Evolutionary conservation across 108 stramenopile species (phyloP), one percentile per base, ranked within the genome.

Genomic region (Epipyxis sp.): DNA sequence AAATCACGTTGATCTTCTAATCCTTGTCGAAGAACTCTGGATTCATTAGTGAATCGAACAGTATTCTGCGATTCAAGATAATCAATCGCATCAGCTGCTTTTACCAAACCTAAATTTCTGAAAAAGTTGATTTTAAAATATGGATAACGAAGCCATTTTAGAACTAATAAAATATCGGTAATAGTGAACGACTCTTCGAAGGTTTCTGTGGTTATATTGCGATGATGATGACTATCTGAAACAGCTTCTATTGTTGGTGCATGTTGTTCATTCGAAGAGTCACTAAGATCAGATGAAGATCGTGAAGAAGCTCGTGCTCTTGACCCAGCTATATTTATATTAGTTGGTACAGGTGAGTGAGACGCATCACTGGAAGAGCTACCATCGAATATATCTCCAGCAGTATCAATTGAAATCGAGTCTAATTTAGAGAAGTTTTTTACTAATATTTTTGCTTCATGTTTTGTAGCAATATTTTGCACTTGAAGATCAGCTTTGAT

Each of bases 401-500:
- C 46, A 6, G 46, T 20, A 50, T 50, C 46, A 6, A 50, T 20
- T 20, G 46, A 6, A n/a, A n/a, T n/a, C 6, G 6, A 6, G 46
- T 50, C 46, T 50, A 50, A 20, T 50, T 20, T 50, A 50, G 46
- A 50, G 20, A 20, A 50, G 6, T 6, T 20, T 13, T 13, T 13
- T 50, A 50, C 46, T 13, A 20, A 20, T 13, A 50, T 50, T 50
- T 6, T 50, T 50, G 46, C 46, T 13, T 6, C 13, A 50, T 6
- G 20, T 13, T 6, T 13, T 50, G 46, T 13, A 13, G 46, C 46
- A n/a, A n/a, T n/a, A n/a, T n/a, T n/a, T n/a, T n/a, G n/a, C n/a
- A n/a, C n/a, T 25, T 57, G 54, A 16, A 57, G 54, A 65, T 65
- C 61, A 10, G 35, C 35, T 65, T 65, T 65, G 6, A 65, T 65